Evolutionary conservation across 176 grass and related monocot species (phyloP).

Genomic region (Aegilops speltoides): DNA sequence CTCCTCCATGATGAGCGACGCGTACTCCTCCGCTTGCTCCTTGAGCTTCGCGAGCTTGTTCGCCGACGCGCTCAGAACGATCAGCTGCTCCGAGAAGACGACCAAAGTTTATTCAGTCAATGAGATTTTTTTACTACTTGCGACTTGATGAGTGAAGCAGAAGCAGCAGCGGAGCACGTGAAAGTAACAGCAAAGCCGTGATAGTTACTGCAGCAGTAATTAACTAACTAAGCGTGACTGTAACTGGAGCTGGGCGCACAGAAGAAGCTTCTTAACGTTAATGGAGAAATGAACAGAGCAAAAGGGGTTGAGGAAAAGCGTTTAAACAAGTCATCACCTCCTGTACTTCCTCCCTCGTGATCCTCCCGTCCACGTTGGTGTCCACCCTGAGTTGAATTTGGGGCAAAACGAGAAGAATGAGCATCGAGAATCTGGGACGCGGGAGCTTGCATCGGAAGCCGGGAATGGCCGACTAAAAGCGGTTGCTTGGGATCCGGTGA

Average conservation of each 20-base stretch:
- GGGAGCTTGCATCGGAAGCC: neutral
- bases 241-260: neutral
- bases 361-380: conserved; percentile 99
- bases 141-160: neutral
- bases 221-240: neutral
- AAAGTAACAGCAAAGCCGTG: conserved; percentile 5
- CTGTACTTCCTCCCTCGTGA: conserved; percentile 97
- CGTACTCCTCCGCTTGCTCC: conserved; percentile 98
- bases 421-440: conserved; percentile 24
- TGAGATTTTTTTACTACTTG: neutral
- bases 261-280: conserved; percentile 32
- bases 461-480: conserved; percentile 1
- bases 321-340: conserved; percentile 78
- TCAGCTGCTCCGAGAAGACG: conserved; percentile 47
- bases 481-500: conserved; percentile 19
- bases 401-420: conserved; percentile 15
- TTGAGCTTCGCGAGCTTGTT: conserved; percentile 97
- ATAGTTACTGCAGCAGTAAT: neutral
- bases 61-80: conserved; percentile 89
- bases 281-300: neutral
- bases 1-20: conserved; percentile 95
- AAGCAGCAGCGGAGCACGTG: conserved; percentile 15
- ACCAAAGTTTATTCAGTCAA: neutral
- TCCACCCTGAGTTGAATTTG: conserved; percentile 93
- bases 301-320: neutral